Base-by-base conservation (phyloP, 805 yeast species). In the Cyberlindnera meyerae region DNA sequence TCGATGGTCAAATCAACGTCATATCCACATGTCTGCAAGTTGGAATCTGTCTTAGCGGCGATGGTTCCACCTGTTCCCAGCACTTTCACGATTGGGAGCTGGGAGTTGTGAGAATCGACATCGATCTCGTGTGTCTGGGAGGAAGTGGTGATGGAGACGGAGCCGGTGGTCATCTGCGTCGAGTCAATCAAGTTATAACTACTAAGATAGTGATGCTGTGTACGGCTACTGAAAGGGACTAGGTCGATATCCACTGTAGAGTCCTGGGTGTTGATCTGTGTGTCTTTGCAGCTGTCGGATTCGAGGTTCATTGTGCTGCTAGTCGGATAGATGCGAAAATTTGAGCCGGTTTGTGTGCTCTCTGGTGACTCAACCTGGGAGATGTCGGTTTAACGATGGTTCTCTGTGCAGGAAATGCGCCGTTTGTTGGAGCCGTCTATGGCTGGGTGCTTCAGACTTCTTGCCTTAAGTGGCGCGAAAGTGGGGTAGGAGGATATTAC, bases 41-140 rank as follows among this genome's bases (percentile, higher is more conserved):
- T 58, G 12, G 63, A 52, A 6, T 62, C 53, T 3, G 75, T 77
- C 45, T 71, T 72, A 1, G 79, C 70, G 1, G 79, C 79, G 42
- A 75, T 75, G 8, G 81, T 75, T 22, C 81, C 81, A 24, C 81
- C 81, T 2, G 79, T 75, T 5, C 79, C 81, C 14, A 74, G 54
- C 22, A 75, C 71, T 44, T 73, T 75, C 34, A 75, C 62, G 12
- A 50, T 48, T 7, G 58, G 58, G 12, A 53, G 41, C 2, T 46
- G 27, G 12, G 20, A 11, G 37, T 51, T 42, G 21, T 45, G 48
- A 7, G 44, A 35, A 33, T 51, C 51, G 18, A 53, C 44, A 28
- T 53, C 58, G 31, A 53, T 53, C 29, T 53, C 58, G 27, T 51
- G 43, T 2, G 52, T 46, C 4, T 34, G 24, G 13, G 44, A 20